These are phyloP conservation scores for Cucurbita argyrosperma DNA, from an alignment of 306 rosid species.

Conservation along the genomic window DNA sequence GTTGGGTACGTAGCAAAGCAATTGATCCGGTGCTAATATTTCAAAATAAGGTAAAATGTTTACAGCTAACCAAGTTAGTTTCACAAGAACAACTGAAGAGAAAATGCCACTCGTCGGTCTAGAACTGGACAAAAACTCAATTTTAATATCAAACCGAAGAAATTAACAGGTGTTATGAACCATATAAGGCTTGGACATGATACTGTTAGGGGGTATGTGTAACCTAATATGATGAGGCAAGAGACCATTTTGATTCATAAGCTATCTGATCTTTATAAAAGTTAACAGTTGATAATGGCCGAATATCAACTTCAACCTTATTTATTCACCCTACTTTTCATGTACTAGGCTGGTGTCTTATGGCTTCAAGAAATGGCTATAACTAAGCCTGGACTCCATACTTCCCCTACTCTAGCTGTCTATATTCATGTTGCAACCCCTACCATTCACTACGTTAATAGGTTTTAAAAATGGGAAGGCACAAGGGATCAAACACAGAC, in stretches of 20 bases:
- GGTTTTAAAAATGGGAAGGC: neutral
- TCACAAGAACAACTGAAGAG: no score
- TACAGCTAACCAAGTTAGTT: no score
- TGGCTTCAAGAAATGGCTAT: neutral
- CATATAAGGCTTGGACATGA: no score
- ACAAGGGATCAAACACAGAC: neutral
- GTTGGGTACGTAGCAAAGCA: no score
- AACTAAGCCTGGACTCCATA: neutral
- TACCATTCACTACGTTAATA: neutral
- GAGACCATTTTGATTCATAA: neutral
- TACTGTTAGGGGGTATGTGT: neutral
- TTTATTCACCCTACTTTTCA: neutral
- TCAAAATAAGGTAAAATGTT: no score
- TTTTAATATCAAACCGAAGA: no score
- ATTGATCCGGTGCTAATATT: no score
- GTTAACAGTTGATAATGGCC: no score
- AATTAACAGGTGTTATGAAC: no score
- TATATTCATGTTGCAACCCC: neutral
- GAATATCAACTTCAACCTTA: neutral
- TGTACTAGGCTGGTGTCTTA: neutral
- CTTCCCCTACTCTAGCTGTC: neutral
- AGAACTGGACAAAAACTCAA: no score
- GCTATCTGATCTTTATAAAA: neutral
- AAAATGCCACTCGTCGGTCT: no score
- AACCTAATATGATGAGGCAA: neutral